phyloP scores from a whole-genome alignment of 2,329 filamentous ascomycete species.

The Pseudogymnoascus sp. region DNA sequence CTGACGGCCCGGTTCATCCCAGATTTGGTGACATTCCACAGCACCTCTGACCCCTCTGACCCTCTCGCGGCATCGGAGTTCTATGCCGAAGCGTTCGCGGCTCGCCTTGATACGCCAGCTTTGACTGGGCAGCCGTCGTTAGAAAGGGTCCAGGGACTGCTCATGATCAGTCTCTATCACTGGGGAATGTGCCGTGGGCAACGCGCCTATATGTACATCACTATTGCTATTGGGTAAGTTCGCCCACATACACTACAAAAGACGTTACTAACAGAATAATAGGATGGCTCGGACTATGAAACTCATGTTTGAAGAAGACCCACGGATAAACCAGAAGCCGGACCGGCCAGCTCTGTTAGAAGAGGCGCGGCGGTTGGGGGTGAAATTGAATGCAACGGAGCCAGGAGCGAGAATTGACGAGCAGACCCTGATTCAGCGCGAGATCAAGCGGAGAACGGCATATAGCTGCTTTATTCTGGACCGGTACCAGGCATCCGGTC shows the following conservation, averaged over 20 bases:
- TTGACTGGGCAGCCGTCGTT: slow-evolving; percentile 44
- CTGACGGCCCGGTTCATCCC: slow-evolving; percentile 61
- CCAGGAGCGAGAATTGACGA: slow-evolving; percentile 19
- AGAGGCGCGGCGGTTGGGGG: neutral
- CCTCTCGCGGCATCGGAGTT: slow-evolving; percentile 52
- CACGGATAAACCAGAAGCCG: slow-evolving; percentile 24
- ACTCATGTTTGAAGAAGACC: slow-evolving; percentile 47
- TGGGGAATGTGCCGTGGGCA: slow-evolving; percentile 57
- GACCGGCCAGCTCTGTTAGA: slow-evolving; percentile 11
- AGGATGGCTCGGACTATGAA: slow-evolving; percentile 54
- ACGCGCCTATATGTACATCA: slow-evolving; percentile 58
- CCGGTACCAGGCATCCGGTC: slow-evolving; percentile 57
- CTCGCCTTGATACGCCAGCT: slow-evolving; percentile 39
- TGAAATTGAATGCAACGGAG: neutral
- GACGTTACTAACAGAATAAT: slow-evolving; percentile 22
- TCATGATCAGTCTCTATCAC: slow-evolving; percentile 65
- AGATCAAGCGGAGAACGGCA: slow-evolving; percentile 60
- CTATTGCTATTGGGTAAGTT: slow-evolving; percentile 39
- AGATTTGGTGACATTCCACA: slow-evolving; percentile 44
- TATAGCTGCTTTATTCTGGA: slow-evolving; percentile 69
- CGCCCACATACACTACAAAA: neutral
- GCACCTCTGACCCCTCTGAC: slow-evolving; percentile 28
- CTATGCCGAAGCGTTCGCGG: slow-evolving; percentile 51
- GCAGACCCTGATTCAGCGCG: slow-evolving; percentile 45
- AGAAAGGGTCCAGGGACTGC: slow-evolving; percentile 55